These are phyloP conservation scores for Megacollybia marginata DNA, from an alignment of 768 basidiomycete genomes.

Conservation along the genomic window DNA sequence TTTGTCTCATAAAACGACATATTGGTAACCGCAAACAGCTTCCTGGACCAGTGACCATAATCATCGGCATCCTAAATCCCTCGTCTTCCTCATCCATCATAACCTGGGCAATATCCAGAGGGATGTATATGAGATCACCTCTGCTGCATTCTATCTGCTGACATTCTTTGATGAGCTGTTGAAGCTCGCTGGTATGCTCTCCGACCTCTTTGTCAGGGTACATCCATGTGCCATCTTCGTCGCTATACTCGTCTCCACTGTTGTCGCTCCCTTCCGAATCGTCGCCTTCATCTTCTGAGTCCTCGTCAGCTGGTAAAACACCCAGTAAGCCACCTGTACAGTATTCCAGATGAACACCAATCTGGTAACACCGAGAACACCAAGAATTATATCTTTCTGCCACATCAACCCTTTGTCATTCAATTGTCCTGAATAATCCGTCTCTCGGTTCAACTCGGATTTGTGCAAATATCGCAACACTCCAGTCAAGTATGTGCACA, in stretches of 20 bases:
- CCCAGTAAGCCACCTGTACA: conserved; percentile 66
- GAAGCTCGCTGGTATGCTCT: background rate
- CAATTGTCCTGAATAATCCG: too few relatives aligned
- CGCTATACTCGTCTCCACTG: conserved; percentile 23
- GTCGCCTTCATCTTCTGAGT: conserved; percentile 12
- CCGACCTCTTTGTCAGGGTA: background rate
- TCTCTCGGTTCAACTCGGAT: conserved; percentile 18
- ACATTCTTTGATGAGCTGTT: background rate
- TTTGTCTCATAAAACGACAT: too few relatives aligned
- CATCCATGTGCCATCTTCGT: conserved; percentile 24
- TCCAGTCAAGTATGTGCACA: conserved; percentile 50
- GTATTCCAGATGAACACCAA: conserved; percentile 61
- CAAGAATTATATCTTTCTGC: conserved; percentile 60
- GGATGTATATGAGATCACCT: too few relatives aligned
- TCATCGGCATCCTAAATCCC: too few relatives aligned
- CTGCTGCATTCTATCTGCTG: background rate
- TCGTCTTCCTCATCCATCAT: too few relatives aligned
- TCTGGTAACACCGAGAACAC: conserved; percentile 46
- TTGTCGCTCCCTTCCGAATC: conserved; percentile 22
- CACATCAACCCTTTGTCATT: conserved; percentile 33
- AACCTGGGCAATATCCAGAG: too few relatives aligned
- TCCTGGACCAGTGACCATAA: too few relatives aligned
- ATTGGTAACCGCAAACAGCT: too few relatives aligned
- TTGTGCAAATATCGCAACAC: conserved; percentile 48
- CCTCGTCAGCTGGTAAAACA: conserved; percentile 31